Conservation (phyloP, 2,329 filamentous ascomycete species). For the Verticillium nubilum region DNA sequence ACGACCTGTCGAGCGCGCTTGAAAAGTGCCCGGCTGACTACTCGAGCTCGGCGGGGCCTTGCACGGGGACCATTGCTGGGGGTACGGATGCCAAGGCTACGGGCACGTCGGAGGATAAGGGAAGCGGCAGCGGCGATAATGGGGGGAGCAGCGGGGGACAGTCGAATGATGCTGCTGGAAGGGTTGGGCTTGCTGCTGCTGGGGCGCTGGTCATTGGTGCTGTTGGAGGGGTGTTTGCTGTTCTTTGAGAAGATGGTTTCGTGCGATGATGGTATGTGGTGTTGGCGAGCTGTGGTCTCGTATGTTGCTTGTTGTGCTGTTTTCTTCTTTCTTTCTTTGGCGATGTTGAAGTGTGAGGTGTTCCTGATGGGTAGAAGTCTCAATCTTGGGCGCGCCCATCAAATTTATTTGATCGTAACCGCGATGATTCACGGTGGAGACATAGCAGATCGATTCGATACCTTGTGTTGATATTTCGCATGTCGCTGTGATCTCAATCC, state of each 20-base stretch:
- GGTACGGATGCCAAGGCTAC: background rate
- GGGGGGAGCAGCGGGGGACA: background rate
- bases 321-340: no score
- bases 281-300: no score
- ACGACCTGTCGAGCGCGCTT: background rate
- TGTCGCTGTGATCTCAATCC: no score
- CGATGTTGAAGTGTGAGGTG: no score
- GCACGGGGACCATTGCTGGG: constrained; percentile 1
- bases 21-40: background rate
- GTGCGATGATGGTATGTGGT: no score
- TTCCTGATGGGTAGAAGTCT: no score
- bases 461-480: no score
- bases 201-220: background rate
- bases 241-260: background rate
- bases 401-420: no score
- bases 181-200: background rate
- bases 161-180: background rate
- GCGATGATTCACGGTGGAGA: no score
- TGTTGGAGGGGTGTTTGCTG: background rate
- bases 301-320: background rate
- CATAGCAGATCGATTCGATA: no score
- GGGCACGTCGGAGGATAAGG: background rate
- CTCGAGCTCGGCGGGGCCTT: background rate
- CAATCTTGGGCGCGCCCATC: no score
- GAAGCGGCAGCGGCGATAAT: background rate